Evolutionary conservation across 129 eudicot genomes (phyloP).

Genomic region (Helichrysum umbraculigerum): DNA sequence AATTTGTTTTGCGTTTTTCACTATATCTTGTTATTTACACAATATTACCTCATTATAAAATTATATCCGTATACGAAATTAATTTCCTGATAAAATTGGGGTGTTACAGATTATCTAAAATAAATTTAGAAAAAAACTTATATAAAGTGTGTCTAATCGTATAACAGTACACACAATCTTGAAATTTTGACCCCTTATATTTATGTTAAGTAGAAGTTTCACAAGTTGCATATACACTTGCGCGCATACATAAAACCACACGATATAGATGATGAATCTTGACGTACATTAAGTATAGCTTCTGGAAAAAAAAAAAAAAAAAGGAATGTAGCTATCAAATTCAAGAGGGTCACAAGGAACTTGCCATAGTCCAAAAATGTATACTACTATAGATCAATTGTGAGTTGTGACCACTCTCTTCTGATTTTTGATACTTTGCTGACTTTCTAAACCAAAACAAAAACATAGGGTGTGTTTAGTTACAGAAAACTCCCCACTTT

Average conservation of each 20-base stretch:
- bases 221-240: not conserved
- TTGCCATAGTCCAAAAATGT: constrained; percentile 26
- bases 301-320: not conserved
- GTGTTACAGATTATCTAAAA: too few relatives aligned
- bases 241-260: constrained; percentile 3
- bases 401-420: constrained; percentile 12
- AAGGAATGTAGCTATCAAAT: constrained; percentile 21
- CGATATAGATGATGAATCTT: not conserved
- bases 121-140: too few relatives aligned
- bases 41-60: too few relatives aligned
- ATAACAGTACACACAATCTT: too few relatives aligned
- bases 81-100: too few relatives aligned
- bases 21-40: too few relatives aligned
- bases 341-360: constrained; percentile 39
- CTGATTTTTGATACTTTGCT: not conserved
- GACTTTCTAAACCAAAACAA: not conserved
- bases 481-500: too few relatives aligned
- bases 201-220: too few relatives aligned
- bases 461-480: not conserved
- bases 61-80: too few relatives aligned
- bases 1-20: too few relatives aligned
- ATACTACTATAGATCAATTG: not conserved
- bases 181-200: too few relatives aligned
- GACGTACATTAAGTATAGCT: not conserved
- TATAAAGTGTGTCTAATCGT: too few relatives aligned